phyloP scores from a whole-genome alignment of 73 alveolate genomes.

The Tetrahymena borealis region DNA sequence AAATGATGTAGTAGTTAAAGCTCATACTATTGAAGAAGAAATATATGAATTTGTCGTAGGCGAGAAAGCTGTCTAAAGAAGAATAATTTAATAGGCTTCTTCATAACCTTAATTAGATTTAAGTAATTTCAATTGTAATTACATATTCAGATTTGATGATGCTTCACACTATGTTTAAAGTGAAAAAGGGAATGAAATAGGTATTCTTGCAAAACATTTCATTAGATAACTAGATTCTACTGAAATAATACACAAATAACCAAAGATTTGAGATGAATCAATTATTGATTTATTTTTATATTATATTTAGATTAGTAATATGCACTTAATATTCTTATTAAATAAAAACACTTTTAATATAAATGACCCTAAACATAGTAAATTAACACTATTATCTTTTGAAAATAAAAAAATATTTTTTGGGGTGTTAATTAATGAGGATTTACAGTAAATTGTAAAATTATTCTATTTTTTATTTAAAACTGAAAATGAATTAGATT shows the following conservation, averaged over 20 bases:
- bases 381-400: too few species aligned
- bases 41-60: not conserved
- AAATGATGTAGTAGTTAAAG: not conserved
- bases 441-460: too few species aligned
- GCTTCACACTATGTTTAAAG: not conserved
- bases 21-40: not conserved
- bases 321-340: too few species aligned
- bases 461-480: too few species aligned
- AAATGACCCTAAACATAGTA: too few species aligned
- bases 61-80: not conserved
- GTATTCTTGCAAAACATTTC: not conserved
- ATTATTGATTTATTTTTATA: too few species aligned
- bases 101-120: not conserved
- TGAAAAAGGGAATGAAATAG: not conserved
- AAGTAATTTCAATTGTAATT: not conserved
- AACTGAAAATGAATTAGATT: too few species aligned
- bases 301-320: too few species aligned
- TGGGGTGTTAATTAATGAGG: too few species aligned
- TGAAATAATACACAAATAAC: not conserved
- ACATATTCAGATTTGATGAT: not conserved
- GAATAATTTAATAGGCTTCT: not conserved
- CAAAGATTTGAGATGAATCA: not conserved
- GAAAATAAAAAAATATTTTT: too few species aligned
- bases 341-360: too few species aligned
- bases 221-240: not conserved